Base-by-base conservation (phyloP, 2,329 filamentous ascomycete species). In the Pestalotiopsis sp. region DNA sequence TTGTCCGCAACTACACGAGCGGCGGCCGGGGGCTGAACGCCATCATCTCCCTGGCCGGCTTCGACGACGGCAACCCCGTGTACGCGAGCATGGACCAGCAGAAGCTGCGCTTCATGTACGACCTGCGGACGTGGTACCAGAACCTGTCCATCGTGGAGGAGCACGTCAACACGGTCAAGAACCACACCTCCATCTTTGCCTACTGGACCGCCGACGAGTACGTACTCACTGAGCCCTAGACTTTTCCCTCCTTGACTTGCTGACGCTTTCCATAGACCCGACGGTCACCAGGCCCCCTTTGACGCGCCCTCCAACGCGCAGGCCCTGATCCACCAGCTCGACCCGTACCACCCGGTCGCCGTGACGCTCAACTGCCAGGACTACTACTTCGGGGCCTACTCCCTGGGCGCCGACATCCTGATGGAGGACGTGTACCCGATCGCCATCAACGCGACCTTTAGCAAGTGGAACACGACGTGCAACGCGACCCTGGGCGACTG, bases 341-440 rank as follows among this genome's bases (percentile, higher is more conserved):
- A 91, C 76, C 86, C 86, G 0, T 91, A 90, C 77, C 89, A 91
- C 77, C 88, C 88, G 0, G 84, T 89, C 2, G 85, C 85, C 1
- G 79, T 90, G 3, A 85, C 85, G 1, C 82, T 91, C 59, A 91
- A 90, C 78, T 91, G 89, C 80, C 82, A 84, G 67, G 85, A 91
- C 77, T 90, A 88, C 78, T 85, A 89, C 77, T 91, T 88, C 75
- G 77, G 78, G 2, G 77, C 84, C 13, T 91, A 91, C 79, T 80
- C 84, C 0, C 75, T 78, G 2, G 86, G 85, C 20, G 84, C 86
- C 3, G 88, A 91, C 74, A 85, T 90, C 71, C 77, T 91, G 70
- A 86, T 90, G 81, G 83, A 84, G 38, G 88, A 91, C 72, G 83
- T 84, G 0, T 91, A 91, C 75, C 88, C 88, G 0, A 82, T 91